Evolutionary conservation across 75 land plant genomes (phyloP).

Genomic region (Picea sitchensis): DNA sequence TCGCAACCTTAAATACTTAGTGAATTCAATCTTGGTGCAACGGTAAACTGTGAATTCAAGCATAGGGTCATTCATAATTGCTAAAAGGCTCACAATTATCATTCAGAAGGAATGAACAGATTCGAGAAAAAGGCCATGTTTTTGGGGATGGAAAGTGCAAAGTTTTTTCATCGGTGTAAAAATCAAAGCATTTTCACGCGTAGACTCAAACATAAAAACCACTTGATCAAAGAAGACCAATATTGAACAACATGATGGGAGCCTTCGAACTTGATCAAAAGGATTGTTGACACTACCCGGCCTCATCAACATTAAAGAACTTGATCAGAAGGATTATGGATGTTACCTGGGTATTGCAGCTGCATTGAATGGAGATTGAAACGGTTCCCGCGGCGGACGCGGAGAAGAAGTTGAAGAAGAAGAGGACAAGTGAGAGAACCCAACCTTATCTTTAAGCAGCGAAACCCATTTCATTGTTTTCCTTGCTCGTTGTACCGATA

Average conservation of each 20-base stretch:
- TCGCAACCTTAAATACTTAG: not conserved
- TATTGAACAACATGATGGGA: too few relatives aligned
- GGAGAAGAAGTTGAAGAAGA: conserved; percentile 10
- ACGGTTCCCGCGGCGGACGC: conserved; percentile 13
- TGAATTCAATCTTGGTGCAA: not conserved
- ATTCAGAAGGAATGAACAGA: not conserved
- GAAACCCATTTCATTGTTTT: conserved; percentile 71
- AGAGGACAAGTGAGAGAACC: conserved; percentile 45
- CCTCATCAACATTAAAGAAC: not conserved
- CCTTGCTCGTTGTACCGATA: conserved; percentile 11
- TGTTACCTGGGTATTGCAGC: not conserved
- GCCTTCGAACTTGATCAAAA: not conserved
- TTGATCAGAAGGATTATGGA: not conserved
- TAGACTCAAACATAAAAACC: too few relatives aligned
- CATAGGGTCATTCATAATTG: not conserved
- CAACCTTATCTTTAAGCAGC: conserved; percentile 70
- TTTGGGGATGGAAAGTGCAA: not conserved
- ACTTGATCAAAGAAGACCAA: too few relatives aligned
- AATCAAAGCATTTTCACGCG: too few relatives aligned
- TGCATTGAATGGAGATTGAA: conserved; percentile 13
- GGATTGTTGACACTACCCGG: not conserved
- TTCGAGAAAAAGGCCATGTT: not conserved
- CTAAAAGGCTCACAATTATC: not conserved
- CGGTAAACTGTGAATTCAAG: too few relatives aligned
- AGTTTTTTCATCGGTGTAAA: not conserved